Conservation (phyloP, 129 eudicot genomes). For the Tagetes patula region DNA sequence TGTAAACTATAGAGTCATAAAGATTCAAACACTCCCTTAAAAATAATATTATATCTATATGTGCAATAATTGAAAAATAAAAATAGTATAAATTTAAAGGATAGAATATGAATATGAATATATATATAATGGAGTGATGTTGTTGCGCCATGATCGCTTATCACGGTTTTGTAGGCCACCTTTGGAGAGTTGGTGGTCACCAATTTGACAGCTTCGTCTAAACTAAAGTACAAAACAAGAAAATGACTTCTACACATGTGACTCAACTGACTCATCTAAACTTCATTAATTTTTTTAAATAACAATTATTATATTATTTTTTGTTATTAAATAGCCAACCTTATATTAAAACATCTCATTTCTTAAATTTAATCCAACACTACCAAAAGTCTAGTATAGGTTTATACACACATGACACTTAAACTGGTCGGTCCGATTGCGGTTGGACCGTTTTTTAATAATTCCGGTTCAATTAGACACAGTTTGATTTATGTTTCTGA, state of each 20-base stretch:
- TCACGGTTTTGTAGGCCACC: conserved; percentile 32
- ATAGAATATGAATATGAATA: not conserved
- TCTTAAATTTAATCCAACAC: too few species aligned
- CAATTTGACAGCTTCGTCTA: conserved; percentile 24
- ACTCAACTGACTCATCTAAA: not conserved
- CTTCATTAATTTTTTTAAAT: not conserved
- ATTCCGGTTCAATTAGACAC: too few species aligned
- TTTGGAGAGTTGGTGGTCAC: conserved; percentile 14
- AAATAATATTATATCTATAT: not conserved
- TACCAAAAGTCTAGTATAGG: too few species aligned
- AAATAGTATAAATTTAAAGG: not conserved
- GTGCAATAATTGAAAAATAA: not conserved
- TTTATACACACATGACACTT: too few species aligned
- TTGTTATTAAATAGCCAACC: too few species aligned
- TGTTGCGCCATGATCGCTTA: conserved; percentile 22
- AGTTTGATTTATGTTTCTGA: too few species aligned
- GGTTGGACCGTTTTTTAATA: too few species aligned
- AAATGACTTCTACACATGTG: conserved; percentile 8
- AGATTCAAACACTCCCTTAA: not conserved
- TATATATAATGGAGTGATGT: not conserved
- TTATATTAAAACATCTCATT: too few species aligned
- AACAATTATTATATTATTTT: not conserved
- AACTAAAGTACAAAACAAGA: conserved; percentile 15
- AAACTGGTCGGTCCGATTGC: too few species aligned
- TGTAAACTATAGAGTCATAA: not conserved